phyloP scores from a whole-genome alignment of 805 yeast species.

The Saturnispora gosingensis region DNA sequence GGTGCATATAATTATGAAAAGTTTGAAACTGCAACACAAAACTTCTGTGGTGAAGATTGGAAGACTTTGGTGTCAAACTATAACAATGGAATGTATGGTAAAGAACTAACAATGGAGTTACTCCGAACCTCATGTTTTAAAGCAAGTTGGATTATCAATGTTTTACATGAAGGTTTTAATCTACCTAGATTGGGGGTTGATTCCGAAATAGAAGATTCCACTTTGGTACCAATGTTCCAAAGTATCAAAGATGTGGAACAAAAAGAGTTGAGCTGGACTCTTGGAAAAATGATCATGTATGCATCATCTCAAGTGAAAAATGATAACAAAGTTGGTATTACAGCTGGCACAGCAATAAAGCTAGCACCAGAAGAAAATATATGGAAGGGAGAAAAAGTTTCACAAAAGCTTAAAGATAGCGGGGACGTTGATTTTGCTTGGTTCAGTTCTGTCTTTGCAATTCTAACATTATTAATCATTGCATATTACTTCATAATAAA shows the following conservation, averaged over 20 bases:
- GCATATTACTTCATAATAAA: conserved; percentile 4
- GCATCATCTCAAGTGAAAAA: conserved; percentile 61
- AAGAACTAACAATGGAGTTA: conserved; percentile 44
- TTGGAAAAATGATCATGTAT: conserved; percentile 77
- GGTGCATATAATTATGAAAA: conserved; percentile 75
- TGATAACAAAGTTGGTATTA: conserved; percentile 11
- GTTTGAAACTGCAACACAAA: conserved; percentile 56
- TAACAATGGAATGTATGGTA: conserved; percentile 45
- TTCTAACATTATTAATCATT: not conserved
- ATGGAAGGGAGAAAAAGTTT: not conserved
- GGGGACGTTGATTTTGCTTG: not conserved
- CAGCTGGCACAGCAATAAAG: conserved; percentile 17
- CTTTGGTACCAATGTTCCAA: conserved; percentile 44
- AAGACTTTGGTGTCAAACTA: conserved; percentile 36
- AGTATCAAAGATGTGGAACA: conserved; percentile 76
- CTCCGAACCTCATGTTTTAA: conserved; percentile 82
- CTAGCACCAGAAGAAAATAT: conserved; percentile 12
- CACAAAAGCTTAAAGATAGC: not conserved
- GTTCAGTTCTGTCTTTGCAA: conserved; percentile 4
- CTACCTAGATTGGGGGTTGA: conserved; percentile 66
- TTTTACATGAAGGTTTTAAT: conserved; percentile 87
- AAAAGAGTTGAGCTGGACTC: conserved; percentile 87
- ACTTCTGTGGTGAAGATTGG: conserved; percentile 79
- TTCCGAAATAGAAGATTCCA: conserved; percentile 14
- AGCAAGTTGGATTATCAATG: conserved; percentile 86